A percentile compares a stretch with the other conserved stretches of the same genome.
Conservation (phyloP, 2,329 filamentous ascomycete genomes). For the Emmonsia crescens region DNA sequence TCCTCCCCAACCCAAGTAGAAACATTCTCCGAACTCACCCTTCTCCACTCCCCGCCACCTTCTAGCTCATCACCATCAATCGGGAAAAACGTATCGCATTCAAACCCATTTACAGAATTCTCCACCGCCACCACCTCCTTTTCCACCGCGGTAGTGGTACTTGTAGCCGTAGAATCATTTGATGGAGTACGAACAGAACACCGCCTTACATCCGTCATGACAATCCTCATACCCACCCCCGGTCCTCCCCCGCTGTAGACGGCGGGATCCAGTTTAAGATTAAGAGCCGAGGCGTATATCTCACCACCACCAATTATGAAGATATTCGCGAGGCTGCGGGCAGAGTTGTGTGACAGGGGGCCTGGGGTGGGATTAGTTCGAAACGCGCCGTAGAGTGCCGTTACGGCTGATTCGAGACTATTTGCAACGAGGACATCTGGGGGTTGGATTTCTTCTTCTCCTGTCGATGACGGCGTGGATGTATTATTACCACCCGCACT, state of each 20-base stretch:
- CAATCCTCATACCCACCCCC: slow-evolving; percentile 21
- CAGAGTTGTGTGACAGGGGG: slow-evolving; percentile 4
- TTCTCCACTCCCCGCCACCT: slow-evolving; percentile 22
- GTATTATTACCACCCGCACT: slow-evolving; percentile 3
- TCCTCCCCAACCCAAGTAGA: slow-evolving; percentile 34
- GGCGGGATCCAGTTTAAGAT: slow-evolving; percentile 7
- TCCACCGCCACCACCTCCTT: slow-evolving; percentile 6
- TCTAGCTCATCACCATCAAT: slow-evolving; percentile 24
- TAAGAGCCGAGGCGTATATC: slow-evolving; percentile 65
- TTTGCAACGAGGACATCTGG: slow-evolving; percentile 41
- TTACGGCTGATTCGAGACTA: slow-evolving; percentile 50
- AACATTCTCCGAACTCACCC: slow-evolving; percentile 25
- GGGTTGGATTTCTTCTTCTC: slow-evolving; percentile 1
- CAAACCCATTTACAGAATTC: slow-evolving; percentile 22
- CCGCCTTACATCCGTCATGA: slow-evolving; percentile 32
- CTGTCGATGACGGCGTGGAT: background rate
- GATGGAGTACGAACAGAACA: slow-evolving; percentile 6
- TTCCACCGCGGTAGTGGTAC: background rate
- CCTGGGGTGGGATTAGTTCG: background rate
- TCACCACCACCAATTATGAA: slow-evolving; percentile 88
- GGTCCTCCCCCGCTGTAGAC: background rate
- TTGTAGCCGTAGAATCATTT: background rate
- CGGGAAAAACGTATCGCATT: slow-evolving; percentile 41
- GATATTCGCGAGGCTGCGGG: slow-evolving; percentile 42
- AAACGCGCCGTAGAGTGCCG: slow-evolving; percentile 23